Evolutionary conservation across 371 early-diverging fungal species (phyloP).

Genomic region (Rhizomucor miehei): DNA sequence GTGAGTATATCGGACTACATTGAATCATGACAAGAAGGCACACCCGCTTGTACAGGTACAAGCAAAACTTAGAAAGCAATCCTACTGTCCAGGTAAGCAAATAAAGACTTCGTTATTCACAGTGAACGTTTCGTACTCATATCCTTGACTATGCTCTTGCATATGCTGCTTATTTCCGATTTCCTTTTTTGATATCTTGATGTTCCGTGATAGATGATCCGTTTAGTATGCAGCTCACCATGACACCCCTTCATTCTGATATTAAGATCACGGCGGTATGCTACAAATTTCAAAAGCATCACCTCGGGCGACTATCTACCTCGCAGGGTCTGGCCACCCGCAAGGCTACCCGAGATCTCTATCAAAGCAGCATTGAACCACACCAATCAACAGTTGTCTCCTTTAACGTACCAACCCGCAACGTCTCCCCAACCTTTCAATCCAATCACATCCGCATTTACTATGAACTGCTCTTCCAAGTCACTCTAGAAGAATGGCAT

Average conservation of each 20-base stretch:
- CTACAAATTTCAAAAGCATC: slow-evolving; percentile 38
- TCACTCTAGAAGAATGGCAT: slow-evolving; percentile 17
- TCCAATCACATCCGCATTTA: slow-evolving; percentile 42
- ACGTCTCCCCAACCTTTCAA: slow-evolving; percentile 37
- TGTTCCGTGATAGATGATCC: slow-evolving; percentile 20
- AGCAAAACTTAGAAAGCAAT: slow-evolving; percentile 36
- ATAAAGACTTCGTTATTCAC: neutral
- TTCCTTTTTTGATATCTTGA: neutral
- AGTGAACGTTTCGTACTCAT: neutral
- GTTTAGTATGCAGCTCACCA: slow-evolving; percentile 31
- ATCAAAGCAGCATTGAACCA: slow-evolving; percentile 9
- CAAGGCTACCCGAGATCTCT: slow-evolving; percentile 12
- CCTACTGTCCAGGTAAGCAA: slow-evolving; percentile 36
- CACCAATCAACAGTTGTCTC: slow-evolving; percentile 5
- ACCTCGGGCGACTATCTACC: slow-evolving; percentile 37
- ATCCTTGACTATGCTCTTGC: too few relatives aligned
- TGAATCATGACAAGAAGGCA: neutral
- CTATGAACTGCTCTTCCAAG: slow-evolving; percentile 32
- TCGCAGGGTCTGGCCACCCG: slow-evolving; percentile 31
- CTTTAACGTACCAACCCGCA: slow-evolving; percentile 41
- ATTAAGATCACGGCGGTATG: slow-evolving; percentile 17
- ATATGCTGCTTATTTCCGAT: too few relatives aligned
- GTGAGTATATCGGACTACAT: neutral
- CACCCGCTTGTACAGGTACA: slow-evolving; percentile 4
- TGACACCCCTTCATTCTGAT: slow-evolving; percentile 29